Conservation (phyloP, 352 stramenopile genomes). For the Globisporangium acanthophoron region DNA sequence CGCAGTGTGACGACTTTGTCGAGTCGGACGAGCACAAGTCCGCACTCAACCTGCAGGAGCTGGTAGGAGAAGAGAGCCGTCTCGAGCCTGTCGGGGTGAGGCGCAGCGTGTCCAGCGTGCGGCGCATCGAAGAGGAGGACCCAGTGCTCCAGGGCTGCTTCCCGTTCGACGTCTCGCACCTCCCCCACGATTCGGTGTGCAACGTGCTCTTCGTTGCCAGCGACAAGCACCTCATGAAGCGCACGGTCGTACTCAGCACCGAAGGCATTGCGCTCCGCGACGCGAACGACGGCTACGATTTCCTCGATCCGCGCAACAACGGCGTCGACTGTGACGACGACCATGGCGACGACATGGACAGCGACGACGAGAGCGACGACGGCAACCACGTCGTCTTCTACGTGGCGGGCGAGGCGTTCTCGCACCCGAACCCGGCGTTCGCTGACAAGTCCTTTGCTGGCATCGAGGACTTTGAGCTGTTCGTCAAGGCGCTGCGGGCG, state of each 20-base stretch:
- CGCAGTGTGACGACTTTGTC: conserved; percentile 12
- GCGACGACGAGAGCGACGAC: conserved; percentile 21
- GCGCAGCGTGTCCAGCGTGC: background rate
- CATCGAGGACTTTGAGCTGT: conserved; percentile 44
- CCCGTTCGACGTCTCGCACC: conserved; percentile 31
- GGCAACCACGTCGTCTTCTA: conserved; percentile 35
- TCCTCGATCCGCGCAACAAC: conserved; percentile 15
- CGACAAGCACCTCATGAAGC: conserved; percentile 49
- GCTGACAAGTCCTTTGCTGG: conserved; percentile 38
- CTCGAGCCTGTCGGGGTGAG: background rate
- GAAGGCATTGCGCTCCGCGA: conserved; percentile 36
- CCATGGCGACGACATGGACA: conserved; percentile 17
- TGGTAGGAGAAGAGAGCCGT: no score
- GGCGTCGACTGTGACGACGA: conserved; percentile 12
- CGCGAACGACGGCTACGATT: conserved; percentile 17
- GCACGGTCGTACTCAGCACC: conserved; percentile 49
- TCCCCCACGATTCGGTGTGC: conserved; percentile 39
- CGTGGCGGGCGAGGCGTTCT: conserved; percentile 50
- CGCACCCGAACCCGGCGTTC: conserved; percentile 43
- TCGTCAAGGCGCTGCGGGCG: conserved; percentile 36
- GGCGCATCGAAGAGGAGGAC: conserved; percentile 19
- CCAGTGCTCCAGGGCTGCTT: conserved; percentile 32
- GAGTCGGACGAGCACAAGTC: background rate
- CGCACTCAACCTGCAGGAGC: conserved; percentile 7
- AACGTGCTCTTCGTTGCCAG: conserved; percentile 58